Evolutionary conservation across 805 yeast genomes (phyloP).

Genomic region (Barnettozyma pratensis): DNA sequence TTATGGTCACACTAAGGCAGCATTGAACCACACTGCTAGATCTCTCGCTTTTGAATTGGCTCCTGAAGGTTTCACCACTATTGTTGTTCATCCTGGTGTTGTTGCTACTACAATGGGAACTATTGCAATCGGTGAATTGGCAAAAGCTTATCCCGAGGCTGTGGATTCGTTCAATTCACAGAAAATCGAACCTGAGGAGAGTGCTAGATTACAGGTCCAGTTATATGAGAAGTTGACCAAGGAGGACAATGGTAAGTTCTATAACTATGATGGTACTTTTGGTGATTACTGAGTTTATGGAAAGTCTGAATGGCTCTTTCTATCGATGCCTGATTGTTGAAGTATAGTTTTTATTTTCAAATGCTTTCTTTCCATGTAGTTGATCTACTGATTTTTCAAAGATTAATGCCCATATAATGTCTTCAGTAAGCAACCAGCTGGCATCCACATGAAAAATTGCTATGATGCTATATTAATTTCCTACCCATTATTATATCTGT

Average conservation of each 20-base stretch:
- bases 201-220: slow-evolving; percentile 19
- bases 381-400: too few relatives aligned
- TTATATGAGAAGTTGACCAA: slow-evolving; percentile 19
- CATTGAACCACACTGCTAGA: slow-evolving; percentile 28
- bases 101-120: slow-evolving; percentile 32
- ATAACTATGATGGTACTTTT: slow-evolving; percentile 14
- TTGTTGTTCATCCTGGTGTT: slow-evolving; percentile 37
- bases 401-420: too few relatives aligned
- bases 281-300: not conserved
- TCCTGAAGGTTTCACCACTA: slow-evolving; percentile 25
- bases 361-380: too few relatives aligned
- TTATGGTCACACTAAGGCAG: slow-evolving; percentile 32
- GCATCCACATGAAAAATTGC: too few relatives aligned
- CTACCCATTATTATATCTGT: too few relatives aligned
- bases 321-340: too few relatives aligned
- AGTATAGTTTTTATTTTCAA: too few relatives aligned
- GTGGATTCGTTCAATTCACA: not conserved
- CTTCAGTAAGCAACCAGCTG: too few relatives aligned
- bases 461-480: too few relatives aligned
- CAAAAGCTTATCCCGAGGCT: not conserved
- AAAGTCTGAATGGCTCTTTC: too few relatives aligned
- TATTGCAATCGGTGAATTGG: slow-evolving; percentile 2
- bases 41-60: slow-evolving; percentile 25
- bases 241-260: slow-evolving; percentile 27
- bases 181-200: slow-evolving; percentile 23